Conservation (phyloP, 73 alveolate genomes). For the Symbiodinium pilosum region DNA sequence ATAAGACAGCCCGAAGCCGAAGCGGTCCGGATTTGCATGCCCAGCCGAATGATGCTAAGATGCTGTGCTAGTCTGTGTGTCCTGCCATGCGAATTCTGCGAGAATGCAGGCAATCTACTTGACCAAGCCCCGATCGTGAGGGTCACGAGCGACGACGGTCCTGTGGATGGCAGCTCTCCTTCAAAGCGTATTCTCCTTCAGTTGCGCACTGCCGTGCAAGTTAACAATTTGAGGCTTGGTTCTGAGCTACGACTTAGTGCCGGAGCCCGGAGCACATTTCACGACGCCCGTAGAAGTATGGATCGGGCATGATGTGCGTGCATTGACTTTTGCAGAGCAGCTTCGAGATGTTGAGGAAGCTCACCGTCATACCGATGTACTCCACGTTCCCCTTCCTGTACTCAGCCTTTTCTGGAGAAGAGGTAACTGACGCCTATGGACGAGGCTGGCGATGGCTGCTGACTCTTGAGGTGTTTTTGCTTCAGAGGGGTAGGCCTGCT, state of each 20-base stretch:
- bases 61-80: no score
- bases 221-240: background rate
- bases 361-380: slow-evolving; percentile 9
- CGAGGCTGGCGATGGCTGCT: background rate
- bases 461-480: no score
- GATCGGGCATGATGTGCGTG: no score
- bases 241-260: background rate
- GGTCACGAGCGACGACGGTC: slow-evolving; percentile 19
- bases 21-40: no score
- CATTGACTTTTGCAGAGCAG: no score
- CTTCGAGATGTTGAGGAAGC: slow-evolving; percentile 16
- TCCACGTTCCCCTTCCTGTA: slow-evolving; percentile 1
- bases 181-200: no score
- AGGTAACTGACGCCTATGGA: background rate
- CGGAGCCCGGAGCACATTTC: background rate
- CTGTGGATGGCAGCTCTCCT: slow-evolving; percentile 45
- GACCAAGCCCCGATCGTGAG: slow-evolving; percentile 13
- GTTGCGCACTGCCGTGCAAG: no score
- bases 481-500: background rate
- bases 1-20: no score
- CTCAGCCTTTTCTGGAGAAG: slow-evolving; percentile 6
- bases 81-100: background rate
- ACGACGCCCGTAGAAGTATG: no score
- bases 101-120: background rate
- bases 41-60: no score